These are phyloP conservation scores for Ophiognomonia clavigignenti-juglandacearum DNA, from an alignment of 2,329 filamentous ascomycete genomes.

Conservation along the genomic window DNA sequence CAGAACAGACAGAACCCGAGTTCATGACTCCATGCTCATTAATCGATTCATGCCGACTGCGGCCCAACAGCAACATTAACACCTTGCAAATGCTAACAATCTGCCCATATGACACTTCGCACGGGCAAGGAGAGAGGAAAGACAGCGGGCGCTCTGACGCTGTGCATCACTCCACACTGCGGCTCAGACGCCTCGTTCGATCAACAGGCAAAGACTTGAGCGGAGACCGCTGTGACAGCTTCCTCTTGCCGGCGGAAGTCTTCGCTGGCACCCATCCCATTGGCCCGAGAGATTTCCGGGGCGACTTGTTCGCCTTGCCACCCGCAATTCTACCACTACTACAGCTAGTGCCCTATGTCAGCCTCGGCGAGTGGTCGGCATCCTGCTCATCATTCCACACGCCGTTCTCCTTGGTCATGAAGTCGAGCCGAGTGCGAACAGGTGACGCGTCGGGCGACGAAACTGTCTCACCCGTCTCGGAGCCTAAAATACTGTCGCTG, in stretches of 20 bases:
- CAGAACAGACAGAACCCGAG: no score
- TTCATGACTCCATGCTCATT: neutral
- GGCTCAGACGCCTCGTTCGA: neutral
- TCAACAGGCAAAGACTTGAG: neutral
- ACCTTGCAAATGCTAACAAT: neutral
- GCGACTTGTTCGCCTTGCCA: neutral
- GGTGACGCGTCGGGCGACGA: conserved; percentile 14
- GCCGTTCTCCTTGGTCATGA: conserved; percentile 14
- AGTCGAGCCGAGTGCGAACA: conserved; percentile 10
- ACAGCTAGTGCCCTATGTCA: conserved; percentile 4
- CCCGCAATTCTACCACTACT: no score
- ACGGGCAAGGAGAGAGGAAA: no score
- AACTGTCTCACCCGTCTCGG: conserved; percentile 6
- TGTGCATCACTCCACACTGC: no score
- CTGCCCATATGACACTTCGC: no score
- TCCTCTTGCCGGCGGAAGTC: neutral
- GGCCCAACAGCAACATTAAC: neutral
- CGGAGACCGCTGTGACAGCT: neutral
- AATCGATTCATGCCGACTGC: no score
- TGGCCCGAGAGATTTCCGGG: neutral
- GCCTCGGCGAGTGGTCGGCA: conserved; percentile 3
- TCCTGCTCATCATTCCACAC: conserved; percentile 12
- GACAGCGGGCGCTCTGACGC: no score
- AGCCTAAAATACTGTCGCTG: conserved; percentile 18
- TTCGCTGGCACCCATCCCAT: no score